Conservation (phyloP, 148 eudicot species). For the Bassia scoparia region DNA sequence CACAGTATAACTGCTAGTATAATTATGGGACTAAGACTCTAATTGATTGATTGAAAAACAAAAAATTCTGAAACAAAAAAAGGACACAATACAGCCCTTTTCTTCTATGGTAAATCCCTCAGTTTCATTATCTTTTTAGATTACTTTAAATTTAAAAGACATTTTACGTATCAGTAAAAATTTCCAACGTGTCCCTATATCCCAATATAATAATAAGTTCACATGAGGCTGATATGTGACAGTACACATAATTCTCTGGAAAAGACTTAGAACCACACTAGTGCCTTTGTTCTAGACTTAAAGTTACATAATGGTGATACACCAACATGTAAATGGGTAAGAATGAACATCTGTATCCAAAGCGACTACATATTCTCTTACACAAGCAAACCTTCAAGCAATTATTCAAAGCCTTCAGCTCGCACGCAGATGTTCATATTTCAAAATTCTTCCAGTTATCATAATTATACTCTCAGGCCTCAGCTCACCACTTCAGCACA, state of each 20-base stretch:
- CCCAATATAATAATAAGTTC: neutral
- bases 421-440: too few species aligned
- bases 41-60: neutral
- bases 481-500: too few species aligned
- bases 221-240: too few species aligned
- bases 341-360: neutral
- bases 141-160: neutral
- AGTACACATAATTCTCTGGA: neutral
- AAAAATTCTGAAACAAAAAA: neutral
- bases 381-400: neutral
- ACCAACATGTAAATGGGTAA: neutral
- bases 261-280: neutral
- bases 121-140: neutral
- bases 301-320: neutral
- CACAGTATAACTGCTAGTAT: too few species aligned
- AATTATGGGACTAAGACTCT: too few species aligned
- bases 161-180: neutral
- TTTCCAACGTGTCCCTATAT: neutral
- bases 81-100: neutral
- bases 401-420: neutral
- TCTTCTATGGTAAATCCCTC: neutral
- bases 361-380: neutral
- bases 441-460: too few species aligned
- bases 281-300: neutral
- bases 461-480: too few species aligned